Percentiles rank a stretch among this genome's conserved stretches.
Conservation (phyloP, 768 basidiomycete species). For the Candolleomyces aberdarensis region DNA sequence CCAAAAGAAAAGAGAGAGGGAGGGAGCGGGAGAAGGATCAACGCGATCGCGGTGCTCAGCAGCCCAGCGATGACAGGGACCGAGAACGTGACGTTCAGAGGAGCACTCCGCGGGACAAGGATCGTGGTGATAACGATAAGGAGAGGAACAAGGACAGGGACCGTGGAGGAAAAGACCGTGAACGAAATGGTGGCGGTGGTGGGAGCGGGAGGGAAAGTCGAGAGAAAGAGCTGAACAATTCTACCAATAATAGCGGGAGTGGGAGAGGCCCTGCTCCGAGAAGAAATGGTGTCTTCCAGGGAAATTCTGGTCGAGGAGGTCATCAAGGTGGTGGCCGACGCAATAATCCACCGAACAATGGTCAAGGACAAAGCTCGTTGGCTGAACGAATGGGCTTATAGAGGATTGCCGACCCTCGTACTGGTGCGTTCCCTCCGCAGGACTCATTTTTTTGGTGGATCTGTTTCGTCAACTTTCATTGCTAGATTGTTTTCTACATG, state of each 20-base stretch:
- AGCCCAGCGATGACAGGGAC: conserved; percentile 13
- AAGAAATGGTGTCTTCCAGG: conserved; percentile 9
- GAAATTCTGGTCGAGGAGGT: conserved; percentile 28
- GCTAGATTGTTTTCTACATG: background rate
- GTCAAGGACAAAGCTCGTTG: conserved; percentile 44
- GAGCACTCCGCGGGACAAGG: background rate
- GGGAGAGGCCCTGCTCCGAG: conserved; percentile 4
- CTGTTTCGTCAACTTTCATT: background rate
- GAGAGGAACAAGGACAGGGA: conserved; percentile 25
- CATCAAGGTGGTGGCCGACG: conserved; percentile 29
- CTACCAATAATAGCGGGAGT: background rate
- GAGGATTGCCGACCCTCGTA: conserved; percentile 12
- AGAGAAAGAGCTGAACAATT: conserved; percentile 23
- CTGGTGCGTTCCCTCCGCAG: too few relatives aligned
- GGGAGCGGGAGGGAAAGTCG: conserved; percentile 30
- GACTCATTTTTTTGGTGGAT: too few relatives aligned
- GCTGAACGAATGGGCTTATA: conserved; percentile 81
- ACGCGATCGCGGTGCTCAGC: background rate
- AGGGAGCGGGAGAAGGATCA: conserved; percentile 1
- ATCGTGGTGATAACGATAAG: background rate
- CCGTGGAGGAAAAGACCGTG: conserved; percentile 28
- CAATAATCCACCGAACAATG: background rate
- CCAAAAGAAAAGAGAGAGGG: conserved; percentile 21
- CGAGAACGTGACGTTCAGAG: conserved; percentile 28
- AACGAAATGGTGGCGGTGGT: background rate